Percentiles rank a stretch among this genome's conserved stretches.
These are phyloP conservation scores for Plasmodium gonderi DNA, from an alignment of 169 alveolate genomes.

Conservation along the genomic window DNA sequence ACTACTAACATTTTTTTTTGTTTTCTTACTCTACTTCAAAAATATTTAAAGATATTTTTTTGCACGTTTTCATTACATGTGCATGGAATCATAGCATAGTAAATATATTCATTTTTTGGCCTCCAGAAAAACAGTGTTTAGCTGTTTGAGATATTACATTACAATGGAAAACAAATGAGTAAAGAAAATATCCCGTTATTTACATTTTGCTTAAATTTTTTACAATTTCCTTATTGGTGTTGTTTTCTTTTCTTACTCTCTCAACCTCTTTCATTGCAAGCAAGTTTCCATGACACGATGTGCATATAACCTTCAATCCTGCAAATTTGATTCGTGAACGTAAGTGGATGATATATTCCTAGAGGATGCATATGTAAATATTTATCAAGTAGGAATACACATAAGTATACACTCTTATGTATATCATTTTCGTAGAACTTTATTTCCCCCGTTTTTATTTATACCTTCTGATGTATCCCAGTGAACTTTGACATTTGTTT, in stretches of 20 bases:
- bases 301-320: constrained; percentile 67
- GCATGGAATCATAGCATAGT: too few species aligned
- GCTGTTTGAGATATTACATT: too few species aligned
- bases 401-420: neutral
- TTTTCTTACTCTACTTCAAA: constrained; percentile 59
- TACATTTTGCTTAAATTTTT: constrained; percentile 57
- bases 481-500: constrained; percentile 82
- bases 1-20: constrained; percentile 14
- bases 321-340: neutral
- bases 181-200: neutral
- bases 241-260: constrained; percentile 62
- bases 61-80: too few species aligned
- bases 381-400: neutral
- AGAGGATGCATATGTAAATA: too few species aligned
- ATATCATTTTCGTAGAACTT: neutral
- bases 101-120: too few species aligned
- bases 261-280: constrained; percentile 63
- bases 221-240: constrained; percentile 50
- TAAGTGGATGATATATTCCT: too few species aligned
- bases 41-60: too few species aligned
- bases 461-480: constrained; percentile 86
- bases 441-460: neutral
- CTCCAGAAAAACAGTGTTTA: too few species aligned
- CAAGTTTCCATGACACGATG: constrained; percentile 51
- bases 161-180: neutral